A percentile compares a stretch with the other conserved stretches of the same genome.
These are phyloP conservation scores for Escallonia herrerae DNA, from an alignment of 129 eudicot species.

Conservation along the genomic window DNA sequence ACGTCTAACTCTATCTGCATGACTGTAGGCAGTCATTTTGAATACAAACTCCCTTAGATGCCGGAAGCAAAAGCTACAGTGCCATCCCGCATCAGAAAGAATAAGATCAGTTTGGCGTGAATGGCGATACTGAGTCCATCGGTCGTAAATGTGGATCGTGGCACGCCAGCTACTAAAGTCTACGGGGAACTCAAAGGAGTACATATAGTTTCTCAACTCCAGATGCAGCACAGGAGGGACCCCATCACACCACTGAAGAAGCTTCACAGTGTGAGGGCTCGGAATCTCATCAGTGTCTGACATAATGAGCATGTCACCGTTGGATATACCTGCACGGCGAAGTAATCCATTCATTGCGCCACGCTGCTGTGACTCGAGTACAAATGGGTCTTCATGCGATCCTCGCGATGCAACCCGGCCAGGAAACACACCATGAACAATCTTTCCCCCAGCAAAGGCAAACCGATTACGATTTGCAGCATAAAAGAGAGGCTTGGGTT, in stretches of 20 bases:
- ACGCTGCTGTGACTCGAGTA: conserved; percentile 59
- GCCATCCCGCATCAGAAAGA: conserved; percentile 92
- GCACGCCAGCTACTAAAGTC: conserved; percentile 92
- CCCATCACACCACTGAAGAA: conserved; percentile 87
- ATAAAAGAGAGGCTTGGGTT: conserved; percentile 65
- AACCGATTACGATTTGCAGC: conserved; percentile 57
- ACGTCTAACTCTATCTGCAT: conserved; percentile 69
- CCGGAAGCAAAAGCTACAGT: conserved; percentile 84
- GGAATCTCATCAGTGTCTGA: conserved; percentile 91
- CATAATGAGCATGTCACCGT: conserved; percentile 75
- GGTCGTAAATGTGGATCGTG: conserved; percentile 46
- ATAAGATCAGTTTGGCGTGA: conserved; percentile 62
- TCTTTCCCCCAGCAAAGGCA: conserved; percentile 48
- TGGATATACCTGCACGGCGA: conserved; percentile 47
- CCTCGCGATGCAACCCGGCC: conserved; percentile 40
- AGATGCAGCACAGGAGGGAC: conserved; percentile 69
- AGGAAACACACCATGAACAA: conserved; percentile 58
- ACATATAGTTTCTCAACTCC: conserved; percentile 68
- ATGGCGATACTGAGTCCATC: conserved; percentile 55
- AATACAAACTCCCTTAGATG: conserved; percentile 61
- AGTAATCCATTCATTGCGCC: conserved; percentile 58
- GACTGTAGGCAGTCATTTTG: conserved; percentile 93
- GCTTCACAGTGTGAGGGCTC: conserved; percentile 71
- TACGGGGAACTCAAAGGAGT: conserved; percentile 88
- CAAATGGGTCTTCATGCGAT: conserved; percentile 48